Evolutionary conservation across 225 moss, liverwort and hornwort genomes (phyloP), one percentile per base, ranked within the genome.

Genomic region (Thuidium tamariscinum): DNA sequence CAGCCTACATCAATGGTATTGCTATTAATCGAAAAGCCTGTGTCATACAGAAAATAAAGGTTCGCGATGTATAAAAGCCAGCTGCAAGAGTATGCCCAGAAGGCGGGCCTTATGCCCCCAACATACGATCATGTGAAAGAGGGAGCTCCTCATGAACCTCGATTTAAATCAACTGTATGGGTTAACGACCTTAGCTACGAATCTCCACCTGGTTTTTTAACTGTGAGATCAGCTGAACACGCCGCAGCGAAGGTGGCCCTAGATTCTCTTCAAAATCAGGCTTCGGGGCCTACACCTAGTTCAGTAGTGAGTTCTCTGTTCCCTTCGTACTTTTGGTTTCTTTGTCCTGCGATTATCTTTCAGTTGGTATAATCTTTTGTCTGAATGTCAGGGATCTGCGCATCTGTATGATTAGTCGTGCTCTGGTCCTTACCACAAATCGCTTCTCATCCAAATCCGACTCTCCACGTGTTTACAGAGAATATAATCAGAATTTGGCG

Each of bases 81-180:
- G 95, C 92, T 99, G 72, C 97, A 99, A 91, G 99, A 99, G 93
- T 99, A 95, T 91, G 96, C 96, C 37, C 99, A 99, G 77, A 99
- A 99, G 94, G 95, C 95, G 56, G 93, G 94, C 67, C 92, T 99
- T 68, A 90, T 92, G 62, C 93, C 93, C 30, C 99, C 97, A n/a
- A 93, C 95, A 6, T 99, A 99, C 86, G 95, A 99, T 64, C 95
- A 95, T 90, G 93, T 94, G 44, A 97, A 95, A 88, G 99, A 99
- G 83, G 97, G 99, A 79, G 91, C 95, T n/a, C 94, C 97, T 82
- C 99, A 99, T 86, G 94, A 99, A 89, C 99, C 99, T 84, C 92
- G 99, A 54, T 99, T 99, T 89, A 96, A 95, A 88, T 92, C 97
- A 70, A 92, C 91, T 11, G 99, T 99, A 69, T 93, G 86, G 89